phyloP scores from a whole-genome alignment of 2,329 filamentous ascomycete species.

The Nemania sp. region DNA sequence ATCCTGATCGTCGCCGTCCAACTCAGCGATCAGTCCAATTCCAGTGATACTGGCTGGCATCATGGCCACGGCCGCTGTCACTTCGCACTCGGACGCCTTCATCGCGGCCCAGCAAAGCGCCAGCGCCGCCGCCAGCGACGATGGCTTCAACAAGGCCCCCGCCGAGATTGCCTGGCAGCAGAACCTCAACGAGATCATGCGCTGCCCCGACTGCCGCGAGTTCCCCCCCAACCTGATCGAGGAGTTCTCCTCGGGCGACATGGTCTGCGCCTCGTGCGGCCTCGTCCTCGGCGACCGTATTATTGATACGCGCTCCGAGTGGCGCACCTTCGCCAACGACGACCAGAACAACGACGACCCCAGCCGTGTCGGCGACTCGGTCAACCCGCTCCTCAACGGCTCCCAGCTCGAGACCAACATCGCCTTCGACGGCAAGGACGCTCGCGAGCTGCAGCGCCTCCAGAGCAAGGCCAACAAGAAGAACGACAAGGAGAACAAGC shows the following conservation, averaged over 20 bases:
- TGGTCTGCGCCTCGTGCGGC: slow-evolving; percentile 90
- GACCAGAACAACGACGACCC: slow-evolving; percentile 96
- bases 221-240: slow-evolving; percentile 90
- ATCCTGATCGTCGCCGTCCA: neutral
- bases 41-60: too few species aligned
- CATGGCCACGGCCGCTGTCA: slow-evolving; percentile 27
- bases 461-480: slow-evolving; percentile 71
- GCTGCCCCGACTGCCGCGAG: slow-evolving; percentile 90
- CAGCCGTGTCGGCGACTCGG: slow-evolving; percentile 94
- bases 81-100: slow-evolving; percentile 39
- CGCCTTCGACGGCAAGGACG: slow-evolving; percentile 73
- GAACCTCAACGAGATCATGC: slow-evolving; percentile 83
- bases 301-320: slow-evolving; percentile 95
- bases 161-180: slow-evolving; percentile 64
- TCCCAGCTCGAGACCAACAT: slow-evolving; percentile 89
- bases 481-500: slow-evolving; percentile 72
- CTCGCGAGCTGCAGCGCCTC: slow-evolving; percentile 71
- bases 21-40: too few species aligned
- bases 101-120: slow-evolving; percentile 46
- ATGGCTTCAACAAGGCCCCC: slow-evolving; percentile 30
- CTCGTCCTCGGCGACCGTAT: slow-evolving; percentile 88
- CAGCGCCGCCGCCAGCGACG: slow-evolving; percentile 27
- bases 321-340: slow-evolving; percentile 98
- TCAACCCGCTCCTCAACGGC: slow-evolving; percentile 87
- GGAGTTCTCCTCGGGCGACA: slow-evolving; percentile 89